A percentile compares a stretch with the other conserved stretches of the same genome.
These are phyloP conservation scores for Eutrema yunnanense DNA, from an alignment of 345 rosid species.

Conservation along the genomic window DNA sequence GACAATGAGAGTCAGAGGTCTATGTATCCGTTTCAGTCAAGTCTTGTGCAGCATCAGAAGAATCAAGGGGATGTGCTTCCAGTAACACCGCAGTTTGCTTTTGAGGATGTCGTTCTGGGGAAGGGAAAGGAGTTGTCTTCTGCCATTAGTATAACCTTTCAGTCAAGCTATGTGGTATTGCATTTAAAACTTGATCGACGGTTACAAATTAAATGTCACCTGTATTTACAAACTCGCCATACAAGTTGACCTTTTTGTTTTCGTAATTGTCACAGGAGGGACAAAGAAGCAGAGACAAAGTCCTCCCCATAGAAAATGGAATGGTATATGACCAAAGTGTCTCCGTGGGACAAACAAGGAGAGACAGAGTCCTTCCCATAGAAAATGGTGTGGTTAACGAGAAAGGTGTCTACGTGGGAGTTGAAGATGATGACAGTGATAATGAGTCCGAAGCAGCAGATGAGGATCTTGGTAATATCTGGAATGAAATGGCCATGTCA, in stretches of 20 bases:
- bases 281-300: constrained; percentile 1
- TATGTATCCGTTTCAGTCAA: constrained; percentile 36
- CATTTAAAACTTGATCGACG: neutral
- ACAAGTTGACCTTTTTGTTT: neutral
- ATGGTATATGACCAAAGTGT: constrained; percentile 46
- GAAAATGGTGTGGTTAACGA: constrained; percentile 34
- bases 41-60: constrained; percentile 35
- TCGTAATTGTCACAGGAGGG: constrained; percentile 28
- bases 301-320: constrained; percentile 11
- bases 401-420: constrained; percentile 65
- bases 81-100: constrained; percentile 19
- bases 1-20: constrained; percentile 33
- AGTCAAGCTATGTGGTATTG: neutral
- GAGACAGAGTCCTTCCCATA: neutral
- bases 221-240: neutral
- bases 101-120: constrained; percentile 48
- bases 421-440: constrained; percentile 41
- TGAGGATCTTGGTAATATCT: constrained; percentile 76
- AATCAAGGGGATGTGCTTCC: constrained; percentile 33
- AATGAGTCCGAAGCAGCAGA: constrained; percentile 35
- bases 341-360: constrained; percentile 39
- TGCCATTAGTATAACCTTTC: neutral
- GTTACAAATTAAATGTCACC: neutral
- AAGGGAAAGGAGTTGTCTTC: constrained; percentile 34
- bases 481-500: constrained; percentile 79